A percentile compares a stretch with the other conserved stretches of the same genome.
phyloP scores from a whole-genome alignment of 225 moss, liverwort and hornwort species.

The Antitrichia curtipendula region DNA sequence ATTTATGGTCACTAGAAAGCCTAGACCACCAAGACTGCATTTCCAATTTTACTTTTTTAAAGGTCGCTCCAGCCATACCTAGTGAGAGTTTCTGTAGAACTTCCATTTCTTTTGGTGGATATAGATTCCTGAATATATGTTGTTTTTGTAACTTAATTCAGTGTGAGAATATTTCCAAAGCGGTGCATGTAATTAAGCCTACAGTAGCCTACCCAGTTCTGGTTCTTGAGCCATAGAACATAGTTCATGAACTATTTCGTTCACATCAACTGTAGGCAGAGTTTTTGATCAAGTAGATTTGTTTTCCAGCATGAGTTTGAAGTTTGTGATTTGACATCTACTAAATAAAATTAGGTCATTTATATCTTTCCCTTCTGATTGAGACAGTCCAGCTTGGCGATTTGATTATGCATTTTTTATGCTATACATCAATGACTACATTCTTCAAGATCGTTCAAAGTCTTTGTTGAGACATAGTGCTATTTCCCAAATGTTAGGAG shows the following conservation, averaged over 20 bases:
- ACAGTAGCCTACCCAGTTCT: neutral
- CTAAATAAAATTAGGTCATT: neutral
- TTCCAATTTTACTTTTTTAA: neutral
- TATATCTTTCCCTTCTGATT: neutral
- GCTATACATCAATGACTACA: neutral
- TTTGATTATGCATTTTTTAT: neutral
- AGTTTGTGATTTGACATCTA: neutral
- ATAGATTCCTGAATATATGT: neutral
- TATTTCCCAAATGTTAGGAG: neutral
- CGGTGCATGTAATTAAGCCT: neutral
- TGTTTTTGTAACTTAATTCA: neutral
- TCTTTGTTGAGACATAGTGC: neutral
- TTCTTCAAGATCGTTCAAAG: neutral
- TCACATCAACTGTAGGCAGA: neutral
- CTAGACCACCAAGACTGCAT: neutral
- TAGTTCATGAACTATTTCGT: neutral
- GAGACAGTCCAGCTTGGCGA: neutral
- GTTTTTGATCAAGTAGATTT: neutral
- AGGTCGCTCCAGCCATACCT: neutral
- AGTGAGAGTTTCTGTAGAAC: neutral
- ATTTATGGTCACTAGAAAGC: neutral
- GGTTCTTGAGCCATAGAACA: neutral
- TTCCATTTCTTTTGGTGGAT: neutral
- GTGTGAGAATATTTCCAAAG: neutral
- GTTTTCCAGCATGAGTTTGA: neutral